These are phyloP conservation scores for Astraeus odoratus DNA, from an alignment of 768 basidiomycete species.

Conservation along the genomic window DNA sequence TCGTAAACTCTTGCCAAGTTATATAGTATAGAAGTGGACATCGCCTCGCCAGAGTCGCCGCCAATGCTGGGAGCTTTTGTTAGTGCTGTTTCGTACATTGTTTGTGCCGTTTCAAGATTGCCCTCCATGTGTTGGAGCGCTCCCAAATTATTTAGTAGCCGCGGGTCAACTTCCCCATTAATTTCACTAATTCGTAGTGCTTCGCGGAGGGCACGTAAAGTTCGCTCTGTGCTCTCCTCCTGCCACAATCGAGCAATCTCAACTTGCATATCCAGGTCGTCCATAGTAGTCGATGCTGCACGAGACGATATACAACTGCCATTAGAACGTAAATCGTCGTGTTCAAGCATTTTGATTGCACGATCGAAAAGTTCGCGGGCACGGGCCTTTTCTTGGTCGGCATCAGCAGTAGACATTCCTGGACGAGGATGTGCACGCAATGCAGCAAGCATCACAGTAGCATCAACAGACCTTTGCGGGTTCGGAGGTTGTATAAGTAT, in stretches of 20 bases:
- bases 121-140: constrained; percentile 68
- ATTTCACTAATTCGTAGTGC: constrained; percentile 60
- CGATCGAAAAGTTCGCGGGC: constrained; percentile 83
- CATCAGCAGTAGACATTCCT: constrained; percentile 68
- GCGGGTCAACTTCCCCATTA: constrained; percentile 47
- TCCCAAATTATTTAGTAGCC: constrained; percentile 77
- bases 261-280: constrained; percentile 84
- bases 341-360: constrained; percentile 57
- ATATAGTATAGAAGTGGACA: constrained; percentile 80
- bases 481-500: constrained; percentile 64
- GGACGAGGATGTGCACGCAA: constrained; percentile 79
- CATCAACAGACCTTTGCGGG: constrained; percentile 67
- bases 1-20: constrained; percentile 93
- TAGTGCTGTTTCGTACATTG: constrained; percentile 70
- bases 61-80: constrained; percentile 44
- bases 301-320: constrained; percentile 31
- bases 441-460: constrained; percentile 82
- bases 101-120: constrained; percentile 46
- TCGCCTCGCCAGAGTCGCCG: constrained; percentile 49
- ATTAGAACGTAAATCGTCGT: constrained; percentile 47
- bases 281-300: constrained; percentile 47
- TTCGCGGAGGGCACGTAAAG: constrained; percentile 64
- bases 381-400: constrained; percentile 58
- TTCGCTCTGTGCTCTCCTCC: constrained; percentile 68
- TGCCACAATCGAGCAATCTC: constrained; percentile 91